Evolutionary conservation across 2,329 filamentous ascomycete genomes (phyloP).

Genomic region (Talaromyces sp.): DNA sequence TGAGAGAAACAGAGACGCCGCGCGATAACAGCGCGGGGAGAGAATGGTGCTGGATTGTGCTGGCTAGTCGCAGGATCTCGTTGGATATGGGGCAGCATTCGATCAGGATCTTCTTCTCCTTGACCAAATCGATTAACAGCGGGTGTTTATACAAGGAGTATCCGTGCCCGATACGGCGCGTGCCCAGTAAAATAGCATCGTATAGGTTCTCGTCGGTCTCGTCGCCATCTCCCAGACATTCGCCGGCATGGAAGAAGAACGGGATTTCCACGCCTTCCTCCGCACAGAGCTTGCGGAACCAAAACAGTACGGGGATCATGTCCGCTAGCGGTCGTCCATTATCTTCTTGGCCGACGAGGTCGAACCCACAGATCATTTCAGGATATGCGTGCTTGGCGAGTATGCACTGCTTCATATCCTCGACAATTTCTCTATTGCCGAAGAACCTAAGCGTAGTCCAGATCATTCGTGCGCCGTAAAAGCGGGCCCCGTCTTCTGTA

Average conservation of each 20-base stretch:
- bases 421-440: slow-evolving; percentile 61
- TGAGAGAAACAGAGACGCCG: slow-evolving; percentile 76
- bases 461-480: slow-evolving; percentile 82
- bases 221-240: slow-evolving; percentile 75
- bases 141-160: slow-evolving; percentile 91
- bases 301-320: slow-evolving; percentile 79
- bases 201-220: slow-evolving; percentile 78
- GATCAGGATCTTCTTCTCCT: slow-evolving; percentile 79
- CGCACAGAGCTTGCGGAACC: slow-evolving; percentile 83
- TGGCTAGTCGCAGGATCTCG: slow-evolving; percentile 75
- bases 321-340: slow-evolving; percentile 69
- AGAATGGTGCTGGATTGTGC: slow-evolving; percentile 71
- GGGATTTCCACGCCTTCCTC: slow-evolving; percentile 75
- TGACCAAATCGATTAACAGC: slow-evolving; percentile 79
- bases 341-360: slow-evolving; percentile 86
- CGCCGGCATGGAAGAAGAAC: slow-evolving; percentile 94
- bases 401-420: slow-evolving; percentile 85
- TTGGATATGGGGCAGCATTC: slow-evolving; percentile 91
- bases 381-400: slow-evolving; percentile 73
- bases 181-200: slow-evolving; percentile 81
- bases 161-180: slow-evolving; percentile 81
- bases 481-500: slow-evolving; percentile 64
- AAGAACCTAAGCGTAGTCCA: slow-evolving; percentile 70
- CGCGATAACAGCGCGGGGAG: slow-evolving; percentile 78
- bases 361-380: slow-evolving; percentile 77